Percentiles rank a stretch among this genome's conserved stretches.
These are phyloP conservation scores for Pelargonium fulgidum DNA, from an alignment of 441 rosid species.

Conservation along the genomic window DNA sequence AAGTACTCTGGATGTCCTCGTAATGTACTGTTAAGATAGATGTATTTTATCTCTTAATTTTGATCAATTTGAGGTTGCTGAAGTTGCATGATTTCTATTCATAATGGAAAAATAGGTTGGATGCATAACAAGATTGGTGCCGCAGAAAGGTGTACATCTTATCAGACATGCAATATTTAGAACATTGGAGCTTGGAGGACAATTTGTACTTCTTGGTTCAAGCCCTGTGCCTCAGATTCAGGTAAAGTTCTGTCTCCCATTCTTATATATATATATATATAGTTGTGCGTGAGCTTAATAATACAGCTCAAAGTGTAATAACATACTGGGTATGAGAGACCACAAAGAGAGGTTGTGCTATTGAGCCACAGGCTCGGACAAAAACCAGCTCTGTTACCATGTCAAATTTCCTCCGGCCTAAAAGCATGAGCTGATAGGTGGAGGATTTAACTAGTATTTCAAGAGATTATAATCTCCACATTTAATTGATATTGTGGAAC, in stretches of 20 bases:
- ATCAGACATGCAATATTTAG: constrained; percentile 88
- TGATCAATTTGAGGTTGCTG: background rate
- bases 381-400: no score
- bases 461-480: no score
- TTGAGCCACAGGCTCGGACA: no score
- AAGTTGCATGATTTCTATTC: constrained; percentile 6
- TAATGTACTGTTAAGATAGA: background rate
- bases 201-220: constrained; percentile 88
- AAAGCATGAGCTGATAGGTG: no score
- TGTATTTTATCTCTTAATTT: background rate
- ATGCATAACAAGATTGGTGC: constrained; percentile 91
- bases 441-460: no score
- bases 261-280: no score
- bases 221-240: constrained; percentile 96
- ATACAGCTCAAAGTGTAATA: background rate
- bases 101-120: constrained; percentile 49
- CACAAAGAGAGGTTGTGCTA: no score
- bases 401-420: no score
- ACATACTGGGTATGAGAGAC: no score
- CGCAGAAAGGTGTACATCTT: constrained; percentile 94
- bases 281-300: background rate
- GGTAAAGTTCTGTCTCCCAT: constrained; percentile 28
- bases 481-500: no score
- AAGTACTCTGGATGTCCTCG: background rate
- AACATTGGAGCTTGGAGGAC: constrained; percentile 91